phyloP scores from a whole-genome alignment of 2,329 filamentous ascomycete species.

The Aspergillus jensenii region DNA sequence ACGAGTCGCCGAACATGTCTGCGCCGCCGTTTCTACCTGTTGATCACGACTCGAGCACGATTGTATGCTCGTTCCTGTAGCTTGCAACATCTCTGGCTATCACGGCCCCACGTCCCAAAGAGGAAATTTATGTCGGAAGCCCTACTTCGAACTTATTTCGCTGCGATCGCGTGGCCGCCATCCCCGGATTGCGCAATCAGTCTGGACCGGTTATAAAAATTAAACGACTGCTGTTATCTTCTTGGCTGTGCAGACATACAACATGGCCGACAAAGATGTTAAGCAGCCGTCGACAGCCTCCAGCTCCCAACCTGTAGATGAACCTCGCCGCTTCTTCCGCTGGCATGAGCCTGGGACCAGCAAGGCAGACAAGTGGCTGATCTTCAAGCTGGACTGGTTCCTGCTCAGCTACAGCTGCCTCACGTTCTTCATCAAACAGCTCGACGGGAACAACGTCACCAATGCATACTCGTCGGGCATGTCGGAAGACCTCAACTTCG shows the following conservation, averaged over 20 bases:
- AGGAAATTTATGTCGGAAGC: neutral
- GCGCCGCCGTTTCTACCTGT: neutral
- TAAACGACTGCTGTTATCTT: neutral
- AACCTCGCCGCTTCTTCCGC: neutral
- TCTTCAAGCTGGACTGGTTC: neutral
- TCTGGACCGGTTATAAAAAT: neutral
- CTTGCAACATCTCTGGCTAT: too few relatives aligned
- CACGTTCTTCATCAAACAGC: constrained; percentile 48
- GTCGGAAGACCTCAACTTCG: constrained; percentile 48
- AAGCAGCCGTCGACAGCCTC: too few relatives aligned
- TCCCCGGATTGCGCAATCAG: neutral
- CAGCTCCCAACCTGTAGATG: too few relatives aligned
- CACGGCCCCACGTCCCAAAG: neutral
- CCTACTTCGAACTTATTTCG: neutral
- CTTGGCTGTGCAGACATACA: neutral
- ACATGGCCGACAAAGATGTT: neutral
- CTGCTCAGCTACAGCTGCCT: constrained; percentile 45
- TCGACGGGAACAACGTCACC: constrained; percentile 48
- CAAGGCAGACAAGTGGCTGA: neutral
- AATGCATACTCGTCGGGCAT: constrained; percentile 53
- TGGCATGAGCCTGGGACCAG: neutral
- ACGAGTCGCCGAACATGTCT: neutral
- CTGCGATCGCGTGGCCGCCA: too few relatives aligned
- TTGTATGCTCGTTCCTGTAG: neutral
- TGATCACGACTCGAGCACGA: neutral